Evolutionary conservation across 1,284 basidiomycete genomes (phyloP).

Genomic region (Meripilus lineatus): DNA sequence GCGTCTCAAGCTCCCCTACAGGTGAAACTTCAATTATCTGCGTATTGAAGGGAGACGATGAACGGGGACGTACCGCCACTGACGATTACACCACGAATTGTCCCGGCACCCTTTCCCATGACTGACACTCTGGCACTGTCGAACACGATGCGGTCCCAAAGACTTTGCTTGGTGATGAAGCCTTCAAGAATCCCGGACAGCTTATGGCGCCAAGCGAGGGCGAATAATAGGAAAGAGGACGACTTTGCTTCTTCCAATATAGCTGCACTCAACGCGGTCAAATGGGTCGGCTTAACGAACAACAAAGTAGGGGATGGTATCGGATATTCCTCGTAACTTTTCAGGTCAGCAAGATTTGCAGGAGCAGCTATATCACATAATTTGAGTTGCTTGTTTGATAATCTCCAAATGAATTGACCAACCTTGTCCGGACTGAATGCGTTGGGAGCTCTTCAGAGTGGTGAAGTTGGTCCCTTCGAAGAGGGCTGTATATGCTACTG

Average conservation of each 20-base stretch:
- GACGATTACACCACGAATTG: conserved; percentile 57
- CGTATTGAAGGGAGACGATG: background rate
- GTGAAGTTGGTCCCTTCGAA: conserved; percentile 70
- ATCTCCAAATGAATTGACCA: too few relatives aligned
- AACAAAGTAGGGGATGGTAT: conserved; percentile 66
- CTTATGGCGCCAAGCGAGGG: conserved; percentile 72
- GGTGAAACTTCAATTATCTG: background rate
- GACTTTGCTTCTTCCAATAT: conserved; percentile 51
- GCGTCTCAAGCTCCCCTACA: conserved; percentile 31
- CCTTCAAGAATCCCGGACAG: conserved; percentile 59
- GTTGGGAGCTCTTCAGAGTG: conserved; percentile 51
- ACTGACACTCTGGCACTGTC: conserved; percentile 56
- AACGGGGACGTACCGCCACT: conserved; percentile 51
- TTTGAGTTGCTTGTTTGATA: too few relatives aligned
- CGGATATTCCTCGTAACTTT: conserved; percentile 43
- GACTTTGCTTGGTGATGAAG: conserved; percentile 65
- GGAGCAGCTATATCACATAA: too few relatives aligned
- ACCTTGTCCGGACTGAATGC: too few relatives aligned
- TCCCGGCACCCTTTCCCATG: conserved; percentile 52
- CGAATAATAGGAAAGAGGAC: conserved; percentile 45
- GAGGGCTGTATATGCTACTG: conserved; percentile 70
- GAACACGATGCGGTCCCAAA: conserved; percentile 76
- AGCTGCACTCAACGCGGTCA: conserved; percentile 43
- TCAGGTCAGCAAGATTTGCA: conserved; percentile 44
- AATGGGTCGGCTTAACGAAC: conserved; percentile 57